Conservation (phyloP, 805 yeast species). For the Soucietia sequanensis region DNA sequence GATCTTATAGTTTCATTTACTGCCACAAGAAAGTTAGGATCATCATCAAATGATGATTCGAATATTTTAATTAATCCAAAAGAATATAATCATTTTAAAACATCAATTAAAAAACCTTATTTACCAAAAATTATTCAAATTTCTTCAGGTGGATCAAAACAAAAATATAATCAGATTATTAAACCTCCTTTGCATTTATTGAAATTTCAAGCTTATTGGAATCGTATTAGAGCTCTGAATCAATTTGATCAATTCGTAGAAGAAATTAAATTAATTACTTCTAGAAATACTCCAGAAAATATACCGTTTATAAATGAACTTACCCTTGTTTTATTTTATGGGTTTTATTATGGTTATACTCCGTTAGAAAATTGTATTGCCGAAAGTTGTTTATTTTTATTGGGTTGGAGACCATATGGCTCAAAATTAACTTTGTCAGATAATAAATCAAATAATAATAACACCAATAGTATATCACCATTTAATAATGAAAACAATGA, state of each 20-base stretch:
- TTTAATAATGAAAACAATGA: conserved; percentile 1
- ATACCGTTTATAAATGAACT: conserved; percentile 29
- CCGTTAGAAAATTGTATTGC: conserved; percentile 45
- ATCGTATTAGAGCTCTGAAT: conserved; percentile 32
- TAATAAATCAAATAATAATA: conserved; percentile 6
- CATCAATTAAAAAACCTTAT: conserved; percentile 33
- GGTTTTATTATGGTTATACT: conserved; percentile 41
- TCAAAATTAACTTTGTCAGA: conserved; percentile 9
- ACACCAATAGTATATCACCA: neutral
- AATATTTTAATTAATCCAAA: conserved; percentile 21
- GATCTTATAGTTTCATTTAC: conserved; percentile 39
- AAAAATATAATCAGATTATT: conserved; percentile 4
- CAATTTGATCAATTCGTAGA: conserved; percentile 31
- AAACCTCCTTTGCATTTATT: conserved; percentile 35
- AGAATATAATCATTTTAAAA: conserved; percentile 21
- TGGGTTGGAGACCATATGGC: conserved; percentile 44
- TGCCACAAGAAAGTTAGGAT: conserved; percentile 24
- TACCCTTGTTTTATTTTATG: conserved; percentile 40
- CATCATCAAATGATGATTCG: conserved; percentile 13
- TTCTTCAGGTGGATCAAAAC: neutral
- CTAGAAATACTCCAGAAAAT: conserved; percentile 21
- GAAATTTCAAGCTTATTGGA: conserved; percentile 41
- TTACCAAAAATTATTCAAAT: conserved; percentile 26
- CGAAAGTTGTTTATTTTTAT: conserved; percentile 34
- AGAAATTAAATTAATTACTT: conserved; percentile 25